phyloP scores from a whole-genome alignment of 352 stramenopile genomes.

The Phytophthora sp. region DNA sequence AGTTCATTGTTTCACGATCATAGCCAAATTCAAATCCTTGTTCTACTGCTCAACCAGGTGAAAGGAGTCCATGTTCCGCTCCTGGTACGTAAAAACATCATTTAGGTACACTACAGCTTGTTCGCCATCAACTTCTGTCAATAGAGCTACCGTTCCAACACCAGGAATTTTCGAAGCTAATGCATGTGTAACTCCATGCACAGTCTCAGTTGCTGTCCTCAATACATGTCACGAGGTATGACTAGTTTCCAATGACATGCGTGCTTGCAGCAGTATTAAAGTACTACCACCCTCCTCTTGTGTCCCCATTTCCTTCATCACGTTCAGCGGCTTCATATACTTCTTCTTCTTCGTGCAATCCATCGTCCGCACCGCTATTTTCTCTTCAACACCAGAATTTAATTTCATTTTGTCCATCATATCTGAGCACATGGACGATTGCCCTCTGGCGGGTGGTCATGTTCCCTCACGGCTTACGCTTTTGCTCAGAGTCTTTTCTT shows the following conservation, averaged over 20 bases:
- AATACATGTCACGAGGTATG: background rate
- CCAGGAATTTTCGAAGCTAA: too few species aligned
- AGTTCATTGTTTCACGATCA: background rate
- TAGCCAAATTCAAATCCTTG: constrained; percentile 7
- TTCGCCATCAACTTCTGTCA: background rate
- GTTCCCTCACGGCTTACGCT: too few species aligned
- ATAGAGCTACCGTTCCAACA: background rate
- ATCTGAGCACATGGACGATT: too few species aligned
- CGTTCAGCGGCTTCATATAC: too few species aligned
- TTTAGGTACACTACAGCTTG: background rate
- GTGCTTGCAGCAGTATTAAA: constrained; percentile 9
- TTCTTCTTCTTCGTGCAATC: too few species aligned
- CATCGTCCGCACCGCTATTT: too few species aligned
- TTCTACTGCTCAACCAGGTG: background rate
- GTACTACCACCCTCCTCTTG: too few species aligned
- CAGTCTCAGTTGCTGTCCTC: background rate
- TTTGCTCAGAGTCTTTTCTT: too few species aligned
- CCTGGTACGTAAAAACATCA: constrained; percentile 11
- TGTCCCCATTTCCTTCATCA: too few species aligned
- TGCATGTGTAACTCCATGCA: background rate
- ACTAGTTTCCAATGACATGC: background rate
- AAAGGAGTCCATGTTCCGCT: constrained; percentile 1
- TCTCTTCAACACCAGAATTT: too few species aligned
- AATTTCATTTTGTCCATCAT: too few species aligned
- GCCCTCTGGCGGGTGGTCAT: too few species aligned